Conservation (phyloP, 805 yeast species). For the Myxozyma geophila region DNA sequence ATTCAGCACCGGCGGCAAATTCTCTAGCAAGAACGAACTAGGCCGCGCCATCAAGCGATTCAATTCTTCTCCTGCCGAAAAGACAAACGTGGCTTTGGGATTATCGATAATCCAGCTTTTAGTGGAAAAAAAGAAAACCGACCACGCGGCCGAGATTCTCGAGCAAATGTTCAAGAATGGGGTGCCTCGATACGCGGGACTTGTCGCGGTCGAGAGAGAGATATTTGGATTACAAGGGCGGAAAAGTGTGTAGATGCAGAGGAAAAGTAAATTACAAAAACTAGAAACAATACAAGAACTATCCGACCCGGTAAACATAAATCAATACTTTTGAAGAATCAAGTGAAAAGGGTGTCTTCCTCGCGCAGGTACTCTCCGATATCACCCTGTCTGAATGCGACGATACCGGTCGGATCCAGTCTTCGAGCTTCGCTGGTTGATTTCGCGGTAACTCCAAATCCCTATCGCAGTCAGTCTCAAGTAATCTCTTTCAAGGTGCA, state of each 20-base stretch:
- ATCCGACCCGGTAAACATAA: too few species aligned
- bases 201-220: constrained; percentile 56
- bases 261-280: background rate
- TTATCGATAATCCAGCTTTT: constrained; percentile 43
- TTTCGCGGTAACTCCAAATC: constrained; percentile 94
- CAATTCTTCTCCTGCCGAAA: constrained; percentile 38
- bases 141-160: constrained; percentile 41
- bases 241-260: background rate
- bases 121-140: constrained; percentile 36
- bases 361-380: constrained; percentile 98
- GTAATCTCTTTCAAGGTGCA: background rate
- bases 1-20: constrained; percentile 32
- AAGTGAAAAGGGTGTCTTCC: constrained; percentile 83
- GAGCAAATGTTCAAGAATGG: constrained; percentile 27
- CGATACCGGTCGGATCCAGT: constrained; percentile 91
- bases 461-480: constrained; percentile 45
- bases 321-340: background rate
- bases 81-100: constrained; percentile 39
- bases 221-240: constrained; percentile 50
- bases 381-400: constrained; percentile 95
- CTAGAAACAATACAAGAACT: background rate
- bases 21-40: constrained; percentile 28
- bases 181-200: constrained; percentile 46
- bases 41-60: constrained; percentile 39
- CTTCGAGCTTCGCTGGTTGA: constrained; percentile 85